These are phyloP conservation scores for Pachysolen tannophilus DNA, from an alignment of 805 yeast genomes.

Conservation along the genomic window DNA sequence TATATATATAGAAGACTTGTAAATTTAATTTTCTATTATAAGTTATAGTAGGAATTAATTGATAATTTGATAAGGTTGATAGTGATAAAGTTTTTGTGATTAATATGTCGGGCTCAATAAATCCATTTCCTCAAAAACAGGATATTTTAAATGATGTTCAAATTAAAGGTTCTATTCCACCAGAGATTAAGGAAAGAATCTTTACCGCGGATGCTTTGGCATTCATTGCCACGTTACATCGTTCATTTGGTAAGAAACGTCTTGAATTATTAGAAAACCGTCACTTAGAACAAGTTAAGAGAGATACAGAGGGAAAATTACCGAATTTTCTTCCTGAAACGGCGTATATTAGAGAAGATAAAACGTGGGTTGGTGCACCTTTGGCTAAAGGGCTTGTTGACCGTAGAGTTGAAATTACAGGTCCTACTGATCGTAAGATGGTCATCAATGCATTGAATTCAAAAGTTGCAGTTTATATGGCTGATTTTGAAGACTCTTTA, in stretches of 20 bases:
- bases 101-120: conserved; percentile 8
- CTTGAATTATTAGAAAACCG: conserved; percentile 48
- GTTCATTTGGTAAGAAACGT: conserved; percentile 51
- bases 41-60: no score
- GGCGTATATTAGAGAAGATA: conserved; percentile 50
- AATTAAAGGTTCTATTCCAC: conserved; percentile 42
- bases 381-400: conserved; percentile 63
- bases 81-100: no score
- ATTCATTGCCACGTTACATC: conserved; percentile 58
- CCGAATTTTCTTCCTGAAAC: conserved; percentile 71
- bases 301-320: conserved; percentile 49
- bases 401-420: conserved; percentile 70
- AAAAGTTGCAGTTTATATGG: conserved; percentile 66
- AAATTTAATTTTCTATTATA: no score
- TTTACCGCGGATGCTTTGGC: conserved; percentile 57
- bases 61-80: no score
- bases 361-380: conserved; percentile 64
- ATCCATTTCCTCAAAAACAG: conserved; percentile 35
- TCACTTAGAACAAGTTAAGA: conserved; percentile 41
- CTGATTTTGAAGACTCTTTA: conserved; percentile 67
- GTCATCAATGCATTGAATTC: conserved; percentile 67
- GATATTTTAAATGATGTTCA: conserved; percentile 43
- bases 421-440: conserved; percentile 72
- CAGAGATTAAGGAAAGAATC: conserved; percentile 39
- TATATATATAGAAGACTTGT: no score